Conservation (phyloP, 176 grass and related monocot genomes). For the Poa annua region DNA sequence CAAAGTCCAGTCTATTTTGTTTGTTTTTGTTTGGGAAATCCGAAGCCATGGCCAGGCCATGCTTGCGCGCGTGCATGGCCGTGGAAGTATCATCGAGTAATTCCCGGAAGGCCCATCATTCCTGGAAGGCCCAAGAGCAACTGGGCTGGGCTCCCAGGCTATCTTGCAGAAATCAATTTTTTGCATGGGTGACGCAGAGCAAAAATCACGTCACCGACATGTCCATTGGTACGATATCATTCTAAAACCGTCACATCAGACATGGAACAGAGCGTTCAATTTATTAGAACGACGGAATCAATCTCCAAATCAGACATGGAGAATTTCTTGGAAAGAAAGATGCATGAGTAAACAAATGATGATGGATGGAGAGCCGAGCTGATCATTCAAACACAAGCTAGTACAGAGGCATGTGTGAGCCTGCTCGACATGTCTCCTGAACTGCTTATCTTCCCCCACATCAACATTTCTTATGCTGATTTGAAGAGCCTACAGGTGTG, state of each 20-base stretch:
- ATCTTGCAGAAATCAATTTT: too few species aligned
- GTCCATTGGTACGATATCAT: constrained; percentile 1
- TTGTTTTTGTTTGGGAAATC: too few species aligned
- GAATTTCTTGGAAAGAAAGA: constrained; percentile 9
- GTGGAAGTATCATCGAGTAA: too few species aligned
- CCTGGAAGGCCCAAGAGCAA: too few species aligned
- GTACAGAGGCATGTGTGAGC: not conserved
- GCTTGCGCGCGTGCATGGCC: too few species aligned
- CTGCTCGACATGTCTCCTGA: constrained; percentile 16
- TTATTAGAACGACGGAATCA: not conserved
- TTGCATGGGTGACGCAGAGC: too few species aligned
- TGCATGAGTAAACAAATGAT: not conserved
- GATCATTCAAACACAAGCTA: not conserved
- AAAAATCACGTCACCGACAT: not conserved
- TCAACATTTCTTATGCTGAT: not conserved
- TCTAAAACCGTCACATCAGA: constrained; percentile 1
- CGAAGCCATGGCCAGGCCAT: too few species aligned
- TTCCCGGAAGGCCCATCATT: too few species aligned
- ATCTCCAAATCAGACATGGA: not conserved
- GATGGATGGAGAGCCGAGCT: not conserved
- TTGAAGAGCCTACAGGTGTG: too few species aligned
- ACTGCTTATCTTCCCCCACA: constrained; percentile 8
- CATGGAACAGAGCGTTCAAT: not conserved
- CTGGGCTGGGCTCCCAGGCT: too few species aligned
- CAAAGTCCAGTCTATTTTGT: too few species aligned